These are phyloP conservation scores for Ogataea haglerorum DNA, from an alignment of 805 yeast genomes.

Conservation along the genomic window DNA sequence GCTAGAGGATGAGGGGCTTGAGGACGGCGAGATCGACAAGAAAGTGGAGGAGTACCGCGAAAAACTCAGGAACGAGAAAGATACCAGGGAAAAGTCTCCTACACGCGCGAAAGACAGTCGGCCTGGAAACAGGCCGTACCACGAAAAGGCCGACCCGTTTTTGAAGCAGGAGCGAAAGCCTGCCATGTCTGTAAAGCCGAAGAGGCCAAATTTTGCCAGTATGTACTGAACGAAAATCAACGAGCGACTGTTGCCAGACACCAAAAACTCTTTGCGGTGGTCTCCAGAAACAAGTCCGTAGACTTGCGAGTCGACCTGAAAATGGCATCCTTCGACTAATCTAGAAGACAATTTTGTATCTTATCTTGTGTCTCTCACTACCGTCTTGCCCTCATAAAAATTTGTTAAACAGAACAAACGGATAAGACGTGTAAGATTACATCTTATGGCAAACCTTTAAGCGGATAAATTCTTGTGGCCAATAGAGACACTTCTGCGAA, in stretches of 20 bases:
- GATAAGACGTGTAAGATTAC: slow-evolving; percentile 11
- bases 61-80: not conserved
- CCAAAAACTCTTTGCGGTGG: no score
- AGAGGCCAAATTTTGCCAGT: not conserved
- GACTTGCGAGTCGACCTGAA: not conserved
- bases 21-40: slow-evolving; percentile 34
- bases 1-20: slow-evolving; percentile 45
- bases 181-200: not conserved
- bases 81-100: slow-evolving; percentile 1
- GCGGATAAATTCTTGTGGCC: not conserved
- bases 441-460: slow-evolving; percentile 5
- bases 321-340: not conserved
- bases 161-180: not conserved
- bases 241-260: not conserved
- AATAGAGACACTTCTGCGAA: slow-evolving; percentile 1
- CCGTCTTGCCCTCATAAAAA: slow-evolving; percentile 17
- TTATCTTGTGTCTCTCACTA: slow-evolving; percentile 11
- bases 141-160: slow-evolving; percentile 21
- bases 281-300: not conserved
- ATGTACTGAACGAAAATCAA: slow-evolving; percentile 1
- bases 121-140: slow-evolving; percentile 8
- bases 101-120: not conserved
- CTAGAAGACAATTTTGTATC: not conserved
- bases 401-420: slow-evolving; percentile 16
- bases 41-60: slow-evolving; percentile 30